Conservation (phyloP, 2,329 filamentous ascomycete species). For the Plenodomus tracheiphilus region DNA sequence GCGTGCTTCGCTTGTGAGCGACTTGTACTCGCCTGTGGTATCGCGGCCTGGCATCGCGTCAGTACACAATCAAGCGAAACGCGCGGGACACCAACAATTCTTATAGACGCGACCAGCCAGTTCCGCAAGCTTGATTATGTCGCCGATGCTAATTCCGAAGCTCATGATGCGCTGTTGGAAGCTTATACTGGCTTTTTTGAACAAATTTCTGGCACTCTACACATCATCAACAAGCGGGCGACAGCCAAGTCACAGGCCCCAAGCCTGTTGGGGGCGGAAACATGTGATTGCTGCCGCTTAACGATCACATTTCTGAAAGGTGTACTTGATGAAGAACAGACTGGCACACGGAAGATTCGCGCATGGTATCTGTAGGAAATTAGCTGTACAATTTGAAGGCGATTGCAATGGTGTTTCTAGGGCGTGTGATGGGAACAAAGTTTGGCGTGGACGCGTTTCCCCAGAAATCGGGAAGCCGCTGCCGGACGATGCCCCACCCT, state of each 20-base stretch:
- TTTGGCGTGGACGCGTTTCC: background rate
- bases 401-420: background rate
- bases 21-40: constrained; percentile 35
- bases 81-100: constrained; percentile 20
- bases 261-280: background rate
- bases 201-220: background rate
- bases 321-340: too few relatives aligned
- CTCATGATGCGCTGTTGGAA: constrained; percentile 18
- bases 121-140: constrained; percentile 32
- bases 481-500: background rate
- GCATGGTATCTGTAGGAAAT: background rate
- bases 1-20: constrained; percentile 28
- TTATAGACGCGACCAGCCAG: constrained; percentile 27
- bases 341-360: too few relatives aligned
- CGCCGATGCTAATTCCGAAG: constrained; percentile 30
- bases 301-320: background rate
- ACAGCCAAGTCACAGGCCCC: background rate
- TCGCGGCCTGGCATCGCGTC: constrained; percentile 27
- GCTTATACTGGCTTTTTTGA: background rate
- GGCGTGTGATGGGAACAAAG: background rate
- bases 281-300: background rate
- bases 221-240: background rate
- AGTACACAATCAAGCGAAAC: background rate
- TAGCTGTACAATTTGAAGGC: background rate
- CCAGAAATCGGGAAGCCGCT: background rate